Evolutionary conservation across 495 filamentous ascomycete species (phyloP), one percentile per base, ranked within the genome.

Genomic region (Podospora comata): DNA sequence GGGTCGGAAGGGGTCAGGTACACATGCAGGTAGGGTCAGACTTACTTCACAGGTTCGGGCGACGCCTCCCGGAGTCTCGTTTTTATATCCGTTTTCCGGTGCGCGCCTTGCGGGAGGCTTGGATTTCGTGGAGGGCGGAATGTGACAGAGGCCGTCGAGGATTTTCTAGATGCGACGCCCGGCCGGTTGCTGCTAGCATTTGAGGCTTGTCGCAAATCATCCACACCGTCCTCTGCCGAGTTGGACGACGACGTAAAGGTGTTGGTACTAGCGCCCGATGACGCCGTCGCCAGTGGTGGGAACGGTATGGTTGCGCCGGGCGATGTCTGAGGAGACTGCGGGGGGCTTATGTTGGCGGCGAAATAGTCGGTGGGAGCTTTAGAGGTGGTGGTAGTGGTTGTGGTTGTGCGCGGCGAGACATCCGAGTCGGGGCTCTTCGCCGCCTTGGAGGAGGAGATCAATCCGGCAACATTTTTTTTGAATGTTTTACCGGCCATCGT

Each of bases 41-140:
- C 81, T 82, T 74, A 83, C 81, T 76, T 82, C 67, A 75, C 72
- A 61, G 81, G 80, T 56, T 78, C 79, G 32, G 81, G 82, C n/a
- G 82, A 84, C 30, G 79, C 79, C n/a, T 77, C 76, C 56, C 79
- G 74, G 39, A 82, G 77, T 19, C 81, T 75, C 60, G 65, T 71
- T 65, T 76, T 48, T 48, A 48, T 79, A 61, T 79, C 77, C 32
- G 81, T 81, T 61, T 77, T 81, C 44, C 80, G 79, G 64, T 79
- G 80, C 5, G 72, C 59, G 28, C 82, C 82, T 59, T 83, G 82
- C 20, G 82, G 82, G 19, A 84, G 76, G 39, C 75, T 75, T 5
- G 82, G 80, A 65, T 83, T 79, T 5, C 72, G 72, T 13, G 77
- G 78, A 44, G 73, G 68, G 19, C 77, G 77, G 70, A 83, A 83